Evolutionary conservation across 805 yeast species (phyloP).

Genomic region (Monosporozyma unispora): DNA sequence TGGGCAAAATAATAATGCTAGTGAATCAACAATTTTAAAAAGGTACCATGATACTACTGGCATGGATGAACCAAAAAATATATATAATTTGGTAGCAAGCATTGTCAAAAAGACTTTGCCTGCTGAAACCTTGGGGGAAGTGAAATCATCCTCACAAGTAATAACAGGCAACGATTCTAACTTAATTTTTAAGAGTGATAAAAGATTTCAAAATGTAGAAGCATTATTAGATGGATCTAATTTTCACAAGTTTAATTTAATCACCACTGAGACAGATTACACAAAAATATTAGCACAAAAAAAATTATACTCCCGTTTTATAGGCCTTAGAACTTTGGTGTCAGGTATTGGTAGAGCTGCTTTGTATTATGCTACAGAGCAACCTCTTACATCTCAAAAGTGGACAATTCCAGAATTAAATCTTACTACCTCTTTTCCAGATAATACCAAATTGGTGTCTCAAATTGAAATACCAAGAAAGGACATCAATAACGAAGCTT

Average conservation of each 20-base stretch:
- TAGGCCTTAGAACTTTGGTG: conserved; percentile 64
- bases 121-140: conserved; percentile 1
- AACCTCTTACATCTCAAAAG: conserved; percentile 77
- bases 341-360: conserved; percentile 28
- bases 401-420: conserved; percentile 72
- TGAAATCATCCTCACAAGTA: not conserved
- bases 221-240: conserved; percentile 41
- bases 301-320: conserved; percentile 47
- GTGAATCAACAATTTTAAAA: not conserved
- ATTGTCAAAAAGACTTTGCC: conserved; percentile 42
- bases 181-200: conserved; percentile 65
- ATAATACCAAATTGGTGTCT: conserved; percentile 48
- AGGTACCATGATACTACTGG: not conserved
- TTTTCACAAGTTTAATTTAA: conserved; percentile 17
- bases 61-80: conserved; percentile 8
- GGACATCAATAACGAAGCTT: conserved; percentile 25
- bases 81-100: conserved; percentile 17
- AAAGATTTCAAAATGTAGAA: conserved; percentile 71
- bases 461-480: conserved; percentile 27
- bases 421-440: conserved; percentile 60
- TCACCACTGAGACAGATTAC: conserved; percentile 42
- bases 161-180: conserved; percentile 24
- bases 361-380: conserved; percentile 31
- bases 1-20: not conserved
- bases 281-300: conserved; percentile 45